phyloP scores from a whole-genome alignment of 805 yeast species.

The Yamadazyma ubonensis region DNA sequence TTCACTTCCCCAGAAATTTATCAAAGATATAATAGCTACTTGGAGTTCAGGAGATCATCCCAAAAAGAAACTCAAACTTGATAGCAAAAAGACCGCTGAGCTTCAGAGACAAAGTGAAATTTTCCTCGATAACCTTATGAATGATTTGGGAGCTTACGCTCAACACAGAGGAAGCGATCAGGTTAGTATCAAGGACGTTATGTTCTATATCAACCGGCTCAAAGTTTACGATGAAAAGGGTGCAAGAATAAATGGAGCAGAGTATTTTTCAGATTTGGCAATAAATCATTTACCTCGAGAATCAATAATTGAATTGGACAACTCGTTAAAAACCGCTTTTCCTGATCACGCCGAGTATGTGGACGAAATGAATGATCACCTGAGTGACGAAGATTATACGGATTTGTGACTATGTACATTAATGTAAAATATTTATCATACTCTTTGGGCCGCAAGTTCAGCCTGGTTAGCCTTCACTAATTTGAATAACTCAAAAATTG shows the following conservation, averaged over 20 bases:
- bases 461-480: slow-evolving; percentile 39
- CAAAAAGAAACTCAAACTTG: slow-evolving; percentile 8
- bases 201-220: slow-evolving; percentile 34
- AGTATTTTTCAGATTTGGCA: slow-evolving; percentile 32
- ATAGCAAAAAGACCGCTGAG: slow-evolving; percentile 17
- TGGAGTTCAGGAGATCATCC: not conserved
- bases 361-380: too few relatives aligned
- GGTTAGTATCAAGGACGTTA: slow-evolving; percentile 34
- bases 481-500: slow-evolving; percentile 74
- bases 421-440: too few relatives aligned
- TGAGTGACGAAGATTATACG: too few relatives aligned
- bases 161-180: slow-evolving; percentile 24
- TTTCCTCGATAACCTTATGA: slow-evolving; percentile 29
- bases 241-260: slow-evolving; percentile 15
- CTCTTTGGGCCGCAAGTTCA: slow-evolving; percentile 21
- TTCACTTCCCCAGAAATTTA: slow-evolving; percentile 15
- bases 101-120: slow-evolving; percentile 30
- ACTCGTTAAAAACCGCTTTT: slow-evolving; percentile 20
- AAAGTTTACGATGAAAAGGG: slow-evolving; percentile 20
- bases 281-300: slow-evolving; percentile 37
- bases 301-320: slow-evolving; percentile 30
- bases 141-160: slow-evolving; percentile 37
- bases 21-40: slow-evolving; percentile 19
- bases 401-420: too few relatives aligned
- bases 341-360: too few relatives aligned